phyloP scores from a whole-genome alignment of 2,329 filamentous ascomycete species.

The Corinectria fuckeliana region DNA sequence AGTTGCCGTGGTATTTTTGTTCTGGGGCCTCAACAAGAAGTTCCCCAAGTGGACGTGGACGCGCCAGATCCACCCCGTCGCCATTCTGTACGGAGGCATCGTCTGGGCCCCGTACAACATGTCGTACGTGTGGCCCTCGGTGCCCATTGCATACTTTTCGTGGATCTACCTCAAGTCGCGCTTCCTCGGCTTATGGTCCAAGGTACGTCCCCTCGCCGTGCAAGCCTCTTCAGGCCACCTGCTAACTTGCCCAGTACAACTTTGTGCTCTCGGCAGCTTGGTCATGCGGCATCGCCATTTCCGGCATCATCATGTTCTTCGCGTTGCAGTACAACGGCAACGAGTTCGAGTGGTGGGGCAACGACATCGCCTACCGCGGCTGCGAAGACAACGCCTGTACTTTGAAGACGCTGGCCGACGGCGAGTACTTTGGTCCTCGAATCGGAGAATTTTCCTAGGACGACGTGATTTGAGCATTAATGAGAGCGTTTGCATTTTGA shows the following conservation, averaged over 20 bases:
- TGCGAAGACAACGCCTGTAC: constrained; percentile 52
- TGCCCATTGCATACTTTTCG: constrained; percentile 59
- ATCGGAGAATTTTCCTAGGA: constrained; percentile 44
- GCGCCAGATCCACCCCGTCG: constrained; percentile 56
- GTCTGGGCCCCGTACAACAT: constrained; percentile 58
- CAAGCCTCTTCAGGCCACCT: neutral
- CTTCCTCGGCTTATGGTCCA: constrained; percentile 59
- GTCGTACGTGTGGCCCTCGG: constrained; percentile 57
- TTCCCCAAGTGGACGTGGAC: constrained; percentile 49
- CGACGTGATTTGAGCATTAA: constrained; percentile 33
- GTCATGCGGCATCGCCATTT: constrained; percentile 57
- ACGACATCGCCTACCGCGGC: constrained; percentile 48
- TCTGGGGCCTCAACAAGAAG: constrained; percentile 49
- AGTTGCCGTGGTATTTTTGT: constrained; percentile 50
- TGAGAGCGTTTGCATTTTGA: constrained; percentile 34
- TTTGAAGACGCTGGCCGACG: constrained; percentile 42
- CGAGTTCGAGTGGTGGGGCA: constrained; percentile 58
- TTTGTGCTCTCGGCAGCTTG: constrained; percentile 60
- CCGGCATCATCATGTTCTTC: constrained; percentile 62
- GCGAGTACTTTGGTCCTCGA: constrained; percentile 50
- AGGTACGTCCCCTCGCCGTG: constrained; percentile 47
- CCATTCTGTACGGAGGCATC: constrained; percentile 54
- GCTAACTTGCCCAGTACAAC: constrained; percentile 50
- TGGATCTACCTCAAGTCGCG: constrained; percentile 59
- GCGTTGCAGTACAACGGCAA: constrained; percentile 53